These are phyloP conservation scores for Pistacia atlantica DNA, from an alignment of 345 rosid species.

Conservation along the genomic window DNA sequence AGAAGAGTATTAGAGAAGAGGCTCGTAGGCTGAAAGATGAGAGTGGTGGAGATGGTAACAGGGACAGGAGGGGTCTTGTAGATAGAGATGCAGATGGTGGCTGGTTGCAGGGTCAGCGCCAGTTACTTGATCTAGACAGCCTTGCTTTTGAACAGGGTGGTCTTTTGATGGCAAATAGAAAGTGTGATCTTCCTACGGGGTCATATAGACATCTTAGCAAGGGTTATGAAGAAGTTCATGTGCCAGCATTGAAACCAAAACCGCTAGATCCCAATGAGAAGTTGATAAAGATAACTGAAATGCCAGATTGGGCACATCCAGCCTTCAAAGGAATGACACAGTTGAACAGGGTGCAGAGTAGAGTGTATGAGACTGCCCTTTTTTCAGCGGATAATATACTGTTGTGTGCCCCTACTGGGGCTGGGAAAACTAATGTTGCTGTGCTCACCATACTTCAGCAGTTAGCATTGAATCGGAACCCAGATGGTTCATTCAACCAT, in stretches of 20 bases:
- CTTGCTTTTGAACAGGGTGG: constrained; percentile 89
- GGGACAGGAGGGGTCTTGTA: constrained; percentile 56
- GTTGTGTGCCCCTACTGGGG: constrained; percentile 97
- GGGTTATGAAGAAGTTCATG: constrained; percentile 95
- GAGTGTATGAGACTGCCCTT: constrained; percentile 83
- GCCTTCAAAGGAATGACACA: constrained; percentile 92
- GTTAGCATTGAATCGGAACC: constrained; percentile 56
- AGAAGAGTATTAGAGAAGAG: constrained; percentile 95
- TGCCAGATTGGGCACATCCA: constrained; percentile 96
- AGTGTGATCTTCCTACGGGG: constrained; percentile 81
- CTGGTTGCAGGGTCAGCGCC: constrained; percentile 84
- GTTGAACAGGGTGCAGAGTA: constrained; percentile 94
- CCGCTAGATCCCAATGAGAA: constrained; percentile 60
- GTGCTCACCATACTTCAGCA: constrained; percentile 97
- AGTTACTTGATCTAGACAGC: constrained; percentile 79
- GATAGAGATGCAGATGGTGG: constrained; percentile 76
- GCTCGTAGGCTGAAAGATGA: constrained; percentile 89
- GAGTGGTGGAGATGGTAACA: constrained; percentile 63
- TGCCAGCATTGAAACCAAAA: constrained; percentile 72
- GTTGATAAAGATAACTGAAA: constrained; percentile 74
- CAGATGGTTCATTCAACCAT: constrained; percentile 77
- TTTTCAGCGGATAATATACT: constrained; percentile 77
- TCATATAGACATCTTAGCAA: constrained; percentile 63
- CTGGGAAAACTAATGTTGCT: constrained; percentile 97
- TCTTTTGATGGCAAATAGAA: constrained; percentile 85